Conservation (phyloP, 331 rosid species). For the Malus hybrid region DNA sequence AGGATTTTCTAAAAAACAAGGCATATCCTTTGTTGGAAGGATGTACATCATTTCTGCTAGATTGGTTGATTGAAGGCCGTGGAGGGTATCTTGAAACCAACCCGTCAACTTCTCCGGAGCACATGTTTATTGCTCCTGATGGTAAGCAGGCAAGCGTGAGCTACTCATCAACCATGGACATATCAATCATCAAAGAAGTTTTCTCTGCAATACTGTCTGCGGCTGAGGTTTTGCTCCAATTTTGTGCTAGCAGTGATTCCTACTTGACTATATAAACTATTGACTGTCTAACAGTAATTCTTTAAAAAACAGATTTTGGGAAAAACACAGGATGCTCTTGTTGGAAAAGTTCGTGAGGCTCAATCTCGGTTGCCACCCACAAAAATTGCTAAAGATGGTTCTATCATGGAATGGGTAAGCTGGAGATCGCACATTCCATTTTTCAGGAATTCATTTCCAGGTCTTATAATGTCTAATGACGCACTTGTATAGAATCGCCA, state of each 20-base stretch:
- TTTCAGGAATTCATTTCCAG: not conserved
- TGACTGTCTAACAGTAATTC: not conserved
- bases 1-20: slow-evolving; percentile 79
- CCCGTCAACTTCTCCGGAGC: slow-evolving; percentile 98
- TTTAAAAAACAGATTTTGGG: slow-evolving; percentile 58
- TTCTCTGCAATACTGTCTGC: slow-evolving; percentile 67
- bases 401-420: slow-evolving; percentile 93
- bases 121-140: slow-evolving; percentile 82
- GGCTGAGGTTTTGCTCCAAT: slow-evolving; percentile 65
- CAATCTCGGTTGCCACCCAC: slow-evolving; percentile 65
- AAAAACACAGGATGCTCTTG: slow-evolving; percentile 45
- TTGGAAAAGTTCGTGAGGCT: slow-evolving; percentile 41
- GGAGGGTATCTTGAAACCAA: slow-evolving; percentile 81
- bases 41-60: slow-evolving; percentile 80
- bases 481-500: not conserved
- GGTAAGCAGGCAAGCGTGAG: slow-evolving; percentile 87
- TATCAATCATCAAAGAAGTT: slow-evolving; percentile 77
- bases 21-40: slow-evolving; percentile 97
- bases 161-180: slow-evolving; percentile 98
- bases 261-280: not conserved
- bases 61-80: slow-evolving; percentile 89
- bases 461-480: slow-evolving; percentile 2
- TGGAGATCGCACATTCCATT: not conserved
- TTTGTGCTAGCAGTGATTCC: not conserved
- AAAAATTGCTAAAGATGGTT: slow-evolving; percentile 77